A percentile compares a stretch with the other conserved stretches of the same genome.
Evolutionary conservation across 768 basidiomycete species (phyloP).

Genomic region (Mycena haematopus): DNA sequence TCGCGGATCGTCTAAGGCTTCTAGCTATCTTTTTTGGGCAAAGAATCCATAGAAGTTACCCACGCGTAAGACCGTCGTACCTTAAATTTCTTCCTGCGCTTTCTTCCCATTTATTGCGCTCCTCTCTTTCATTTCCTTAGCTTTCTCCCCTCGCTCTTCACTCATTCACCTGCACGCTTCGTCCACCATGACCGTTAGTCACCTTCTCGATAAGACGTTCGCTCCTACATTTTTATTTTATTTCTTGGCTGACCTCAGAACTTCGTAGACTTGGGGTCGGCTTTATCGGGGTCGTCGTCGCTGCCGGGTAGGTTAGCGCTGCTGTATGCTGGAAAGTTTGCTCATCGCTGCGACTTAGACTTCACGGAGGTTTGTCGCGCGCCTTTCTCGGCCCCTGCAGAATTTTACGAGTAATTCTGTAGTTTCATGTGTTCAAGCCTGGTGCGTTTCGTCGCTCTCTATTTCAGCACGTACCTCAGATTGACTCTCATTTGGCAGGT

Average conservation of each 20-base stretch:
- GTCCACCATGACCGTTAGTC: constrained; percentile 16
- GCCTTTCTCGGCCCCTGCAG: too few species aligned
- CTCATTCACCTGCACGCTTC: constrained; percentile 25
- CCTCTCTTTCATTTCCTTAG: constrained; percentile 2
- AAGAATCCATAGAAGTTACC: constrained; percentile 14
- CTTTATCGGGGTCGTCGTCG: constrained; percentile 55
- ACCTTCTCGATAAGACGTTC: constrained; percentile 42
- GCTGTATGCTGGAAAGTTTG: neutral
- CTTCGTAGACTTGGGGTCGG: constrained; percentile 53
- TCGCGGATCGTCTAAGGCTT: constrained; percentile 23
- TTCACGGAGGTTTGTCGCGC: constrained; percentile 53
- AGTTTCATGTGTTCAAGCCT: constrained; percentile 65
- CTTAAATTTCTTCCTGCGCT: constrained; percentile 11
- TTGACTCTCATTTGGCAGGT: constrained; percentile 11
- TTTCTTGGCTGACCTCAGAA: constrained; percentile 7
- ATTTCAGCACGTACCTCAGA: neutral
- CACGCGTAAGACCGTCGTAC: constrained; percentile 11
- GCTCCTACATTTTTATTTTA: constrained; percentile 12
- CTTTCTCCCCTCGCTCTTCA: constrained; percentile 20
- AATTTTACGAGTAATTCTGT: constrained; percentile 3
- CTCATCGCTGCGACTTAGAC: constrained; percentile 36
- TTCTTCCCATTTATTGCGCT: constrained; percentile 20
- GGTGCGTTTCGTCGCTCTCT: constrained; percentile 38
- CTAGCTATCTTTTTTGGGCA: constrained; percentile 14
- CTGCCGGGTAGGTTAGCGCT: constrained; percentile 49